Conservation (phyloP, 2,329 filamentous ascomycete genomes). For the Microcyclospora tardicrescens region DNA sequence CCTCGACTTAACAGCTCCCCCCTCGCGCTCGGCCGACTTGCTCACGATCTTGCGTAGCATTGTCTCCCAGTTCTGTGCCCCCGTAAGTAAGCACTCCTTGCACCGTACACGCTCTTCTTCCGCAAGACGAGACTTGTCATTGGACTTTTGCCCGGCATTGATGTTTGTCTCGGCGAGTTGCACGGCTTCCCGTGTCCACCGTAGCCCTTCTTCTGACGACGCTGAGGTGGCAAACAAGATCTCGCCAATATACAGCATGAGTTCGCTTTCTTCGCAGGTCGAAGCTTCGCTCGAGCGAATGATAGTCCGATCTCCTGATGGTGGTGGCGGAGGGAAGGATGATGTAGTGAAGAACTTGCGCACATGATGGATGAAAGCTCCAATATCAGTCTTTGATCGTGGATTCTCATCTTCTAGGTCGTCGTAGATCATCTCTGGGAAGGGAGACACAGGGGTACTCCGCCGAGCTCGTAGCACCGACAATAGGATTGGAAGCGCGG, state of each 20-base stretch:
- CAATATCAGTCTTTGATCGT: constrained; percentile 10
- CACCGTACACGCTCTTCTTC: constrained; percentile 47
- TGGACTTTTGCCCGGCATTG: constrained; percentile 14
- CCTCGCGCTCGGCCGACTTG: constrained; percentile 23
- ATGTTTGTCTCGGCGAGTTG: constrained; percentile 54
- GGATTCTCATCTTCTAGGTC: constrained; percentile 1
- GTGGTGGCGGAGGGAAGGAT: constrained; percentile 54
- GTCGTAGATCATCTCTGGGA: constrained; percentile 14
- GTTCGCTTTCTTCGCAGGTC: constrained; percentile 69
- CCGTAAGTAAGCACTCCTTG: constrained; percentile 61
- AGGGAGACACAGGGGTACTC: constrained; percentile 35
- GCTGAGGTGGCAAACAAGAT: constrained; percentile 63
- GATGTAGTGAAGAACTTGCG: constrained; percentile 24
- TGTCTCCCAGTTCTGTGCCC: constrained; percentile 66
- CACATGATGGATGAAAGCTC: constrained; percentile 17
- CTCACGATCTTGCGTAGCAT: constrained; percentile 60
- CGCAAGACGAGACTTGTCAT: constrained; percentile 6
- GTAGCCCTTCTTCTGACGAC: constrained; percentile 54
- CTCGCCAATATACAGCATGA: constrained; percentile 87
- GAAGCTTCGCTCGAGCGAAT: constrained; percentile 41
- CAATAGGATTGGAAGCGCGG: constrained; percentile 71
- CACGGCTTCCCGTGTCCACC: constrained; percentile 83
- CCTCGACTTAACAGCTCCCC: constrained; percentile 5
- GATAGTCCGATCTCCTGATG: constrained; percentile 56
- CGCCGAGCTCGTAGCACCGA: constrained; percentile 71